phyloP scores from a whole-genome alignment of 1,139 yeast genomes.

The Blastobotrys ciferrii region DNA sequence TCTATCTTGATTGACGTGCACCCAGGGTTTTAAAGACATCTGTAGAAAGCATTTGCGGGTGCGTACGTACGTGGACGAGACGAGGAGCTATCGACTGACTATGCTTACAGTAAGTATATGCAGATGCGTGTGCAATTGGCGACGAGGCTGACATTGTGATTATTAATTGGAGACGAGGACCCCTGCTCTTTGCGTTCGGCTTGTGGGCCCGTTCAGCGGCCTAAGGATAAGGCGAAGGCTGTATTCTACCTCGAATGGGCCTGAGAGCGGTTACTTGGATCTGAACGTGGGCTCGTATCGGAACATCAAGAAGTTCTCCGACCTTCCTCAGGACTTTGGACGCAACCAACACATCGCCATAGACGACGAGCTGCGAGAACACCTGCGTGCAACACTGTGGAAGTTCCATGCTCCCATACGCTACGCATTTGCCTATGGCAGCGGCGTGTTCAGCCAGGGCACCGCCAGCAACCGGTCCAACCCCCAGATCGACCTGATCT shows the following conservation, averaged over 20 bases:
- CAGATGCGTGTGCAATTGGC: not conserved
- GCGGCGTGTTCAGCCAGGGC: conserved; percentile 89
- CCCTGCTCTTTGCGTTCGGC: not conserved
- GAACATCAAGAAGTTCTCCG: conserved; percentile 42
- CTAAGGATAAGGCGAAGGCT: not conserved
- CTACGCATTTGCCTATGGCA: conserved; percentile 89
- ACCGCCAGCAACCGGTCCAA: conserved; percentile 28
- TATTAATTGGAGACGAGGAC: not conserved
- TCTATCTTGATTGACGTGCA: too few relatives aligned
- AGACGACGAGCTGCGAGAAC: conserved; percentile 45
- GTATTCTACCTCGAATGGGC: not conserved
- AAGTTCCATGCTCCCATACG: conserved; percentile 67
- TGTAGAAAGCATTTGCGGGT: too few relatives aligned
- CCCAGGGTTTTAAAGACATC: too few relatives aligned
- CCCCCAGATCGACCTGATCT: conserved; percentile 85
- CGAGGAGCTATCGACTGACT: not conserved
- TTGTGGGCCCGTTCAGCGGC: not conserved
- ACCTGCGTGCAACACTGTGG: conserved; percentile 51
- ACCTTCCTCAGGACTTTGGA: conserved; percentile 54
- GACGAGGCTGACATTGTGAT: not conserved
- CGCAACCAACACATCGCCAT: conserved; percentile 56
- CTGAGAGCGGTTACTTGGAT: conserved; percentile 23
- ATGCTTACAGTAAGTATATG: conserved; percentile 1
- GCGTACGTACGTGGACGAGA: too few relatives aligned
- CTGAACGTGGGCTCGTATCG: conserved; percentile 26